These are phyloP conservation scores for Blepharisma japonicum DNA, from an alignment of 73 alveolate genomes.

Conservation along the genomic window DNA sequence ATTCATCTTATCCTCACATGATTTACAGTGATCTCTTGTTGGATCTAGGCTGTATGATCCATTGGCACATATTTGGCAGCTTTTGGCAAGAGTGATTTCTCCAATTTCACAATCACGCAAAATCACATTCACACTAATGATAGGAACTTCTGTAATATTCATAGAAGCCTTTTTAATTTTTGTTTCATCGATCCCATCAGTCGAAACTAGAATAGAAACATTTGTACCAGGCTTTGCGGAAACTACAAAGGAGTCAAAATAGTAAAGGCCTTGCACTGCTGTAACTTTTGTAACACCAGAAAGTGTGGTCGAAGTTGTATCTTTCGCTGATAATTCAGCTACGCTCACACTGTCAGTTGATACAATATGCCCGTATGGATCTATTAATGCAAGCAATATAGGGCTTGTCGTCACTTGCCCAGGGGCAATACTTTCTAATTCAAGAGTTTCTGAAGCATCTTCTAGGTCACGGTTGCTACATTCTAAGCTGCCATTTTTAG, in stretches of 20 bases:
- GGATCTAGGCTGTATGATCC: too few relatives aligned
- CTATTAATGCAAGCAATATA: background rate
- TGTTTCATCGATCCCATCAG: background rate
- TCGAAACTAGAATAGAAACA: background rate
- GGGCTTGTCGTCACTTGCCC: background rate
- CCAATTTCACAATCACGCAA: slow-evolving; percentile 3
- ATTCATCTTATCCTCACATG: background rate
- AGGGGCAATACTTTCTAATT: background rate
- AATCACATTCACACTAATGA: background rate
- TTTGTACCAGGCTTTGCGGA: background rate
- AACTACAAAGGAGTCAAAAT: background rate
- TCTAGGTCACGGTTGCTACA: too few relatives aligned
- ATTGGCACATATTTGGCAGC: background rate
- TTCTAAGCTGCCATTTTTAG: too few relatives aligned
- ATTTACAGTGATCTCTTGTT: too few relatives aligned
- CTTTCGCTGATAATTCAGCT: background rate
- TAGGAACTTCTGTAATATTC: background rate
- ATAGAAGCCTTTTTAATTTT: too few relatives aligned
- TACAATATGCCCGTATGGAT: background rate
- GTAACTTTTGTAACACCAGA: background rate
- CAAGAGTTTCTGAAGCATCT: too few relatives aligned
- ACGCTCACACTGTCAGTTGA: background rate
- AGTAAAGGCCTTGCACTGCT: slow-evolving; percentile 1
- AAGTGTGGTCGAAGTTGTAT: background rate
- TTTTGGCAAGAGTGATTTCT: background rate